Base-by-base conservation (phyloP, 441 rosid genomes). In the Gossypium davidsonii region DNA sequence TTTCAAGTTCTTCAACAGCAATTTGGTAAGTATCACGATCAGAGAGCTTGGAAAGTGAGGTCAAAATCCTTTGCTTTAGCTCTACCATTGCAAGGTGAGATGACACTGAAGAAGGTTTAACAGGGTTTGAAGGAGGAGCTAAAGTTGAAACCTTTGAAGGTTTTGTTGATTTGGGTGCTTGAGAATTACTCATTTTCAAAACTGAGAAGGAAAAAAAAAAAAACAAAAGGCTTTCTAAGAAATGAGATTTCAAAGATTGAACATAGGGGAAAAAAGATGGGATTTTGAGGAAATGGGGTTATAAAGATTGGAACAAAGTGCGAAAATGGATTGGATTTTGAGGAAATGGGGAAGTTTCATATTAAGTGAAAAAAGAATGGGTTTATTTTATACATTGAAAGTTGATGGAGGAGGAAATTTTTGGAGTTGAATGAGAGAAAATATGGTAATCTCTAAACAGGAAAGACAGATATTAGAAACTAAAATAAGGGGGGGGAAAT, bases 1-100 rank as follows among this genome's bases (percentile, higher is more conserved):
- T 81, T 75, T 92, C 92, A 74, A 94, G 98, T 80, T 94, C 98
- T 73, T 93, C 92, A 31, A 91, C 82, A 15, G 99, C 99, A 82
- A 94, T 92, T 77, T 92, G 98, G 84, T 94, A 77, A 37, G 98
- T 94, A 67, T 94, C 99, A 0, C 99, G 92, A 84, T 92, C 99
- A 55, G 96, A 86, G 14, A 94, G 92, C 78, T 94, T 92, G 20
- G 96, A 84, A 60, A 92, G 88, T 25, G 91, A 91, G 7, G 92
- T 91, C 20, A 94, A 82, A 81, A 94, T 91, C 80, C 85, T 79
- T 53, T 94, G 99, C 84, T 94, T 94, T 42, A 88, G 85, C 76
- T 94, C 99, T 11, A 94, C 97, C 98, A 91, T 94, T 58, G 97
- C 98, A 60, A 88, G 85, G 80, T 92, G 97, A 6, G 97, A 80